phyloP scores from a whole-genome alignment of 2,329 filamentous ascomycete species.

The Arthrobotrys megalospora region DNA sequence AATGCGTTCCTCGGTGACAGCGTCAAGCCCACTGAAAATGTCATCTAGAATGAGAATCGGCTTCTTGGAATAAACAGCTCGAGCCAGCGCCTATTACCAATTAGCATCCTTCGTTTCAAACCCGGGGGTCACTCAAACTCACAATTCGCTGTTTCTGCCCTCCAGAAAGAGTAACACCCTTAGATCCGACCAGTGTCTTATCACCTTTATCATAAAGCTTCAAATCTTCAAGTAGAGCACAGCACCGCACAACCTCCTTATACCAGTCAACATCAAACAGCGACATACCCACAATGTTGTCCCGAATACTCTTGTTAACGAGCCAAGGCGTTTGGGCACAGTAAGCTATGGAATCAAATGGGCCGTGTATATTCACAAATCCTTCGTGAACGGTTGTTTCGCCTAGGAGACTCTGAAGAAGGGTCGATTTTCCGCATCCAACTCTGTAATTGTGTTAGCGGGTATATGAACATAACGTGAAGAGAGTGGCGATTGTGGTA shows the following conservation, averaged over 20 bases:
- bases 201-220: conserved; percentile 65
- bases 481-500: not conserved
- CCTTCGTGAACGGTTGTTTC: conserved; percentile 65
- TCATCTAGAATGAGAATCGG: conserved; percentile 67
- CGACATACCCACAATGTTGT: conserved; percentile 68
- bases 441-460: conserved; percentile 63
- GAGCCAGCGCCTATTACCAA: conserved; percentile 61
- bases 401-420: conserved; percentile 68
- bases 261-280: conserved; percentile 66
- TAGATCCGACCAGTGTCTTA: conserved; percentile 66
- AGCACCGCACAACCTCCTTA: conserved; percentile 66
- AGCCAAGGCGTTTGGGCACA: conserved; percentile 68
- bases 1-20: conserved; percentile 68
- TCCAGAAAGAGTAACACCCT: conserved; percentile 70
- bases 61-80: conserved; percentile 55
- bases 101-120: conserved; percentile 64
- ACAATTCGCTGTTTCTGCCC: conserved; percentile 69
- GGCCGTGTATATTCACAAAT: conserved; percentile 63
- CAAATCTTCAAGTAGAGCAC: conserved; percentile 67
- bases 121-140: conserved; percentile 67
- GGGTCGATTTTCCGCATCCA: conserved; percentile 69
- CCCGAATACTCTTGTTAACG: conserved; percentile 66
- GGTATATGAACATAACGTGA: not conserved
- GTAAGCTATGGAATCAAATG: conserved; percentile 66
- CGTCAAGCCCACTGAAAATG: conserved; percentile 68